phyloP scores from a whole-genome alignment of 1,284 basidiomycete species.

The Testicularia cyperi region DNA sequence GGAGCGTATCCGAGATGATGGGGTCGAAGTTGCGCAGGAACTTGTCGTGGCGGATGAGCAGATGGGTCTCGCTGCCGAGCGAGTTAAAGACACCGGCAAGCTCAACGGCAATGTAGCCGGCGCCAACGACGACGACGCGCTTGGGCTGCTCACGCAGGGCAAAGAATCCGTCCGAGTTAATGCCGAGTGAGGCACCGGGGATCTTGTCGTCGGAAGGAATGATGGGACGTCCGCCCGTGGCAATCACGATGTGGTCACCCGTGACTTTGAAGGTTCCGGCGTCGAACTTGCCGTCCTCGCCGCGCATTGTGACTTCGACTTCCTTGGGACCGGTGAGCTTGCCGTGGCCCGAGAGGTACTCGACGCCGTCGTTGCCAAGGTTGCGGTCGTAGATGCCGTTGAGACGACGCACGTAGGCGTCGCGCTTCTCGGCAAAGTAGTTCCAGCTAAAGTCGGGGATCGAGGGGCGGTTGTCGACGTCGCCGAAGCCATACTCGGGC shows the following conservation, averaged over 20 bases:
- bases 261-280: conserved; percentile 56
- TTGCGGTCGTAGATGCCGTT: conserved; percentile 86
- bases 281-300: conserved; percentile 64
- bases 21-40: conserved; percentile 93
- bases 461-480: conserved; percentile 48
- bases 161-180: conserved; percentile 95
- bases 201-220: conserved; percentile 78
- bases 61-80: conserved; percentile 73
- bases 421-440: conserved; percentile 86
- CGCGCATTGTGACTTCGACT: conserved; percentile 52
- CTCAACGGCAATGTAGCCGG: conserved; percentile 98
- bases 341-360: conserved; percentile 80
- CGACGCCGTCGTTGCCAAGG: conserved; percentile 83
- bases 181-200: conserved; percentile 85
- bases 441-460: conserved; percentile 77
- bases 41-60: conserved; percentile 84
- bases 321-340: conserved; percentile 49
- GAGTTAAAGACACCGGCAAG: conserved; percentile 58
- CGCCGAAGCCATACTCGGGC: conserved; percentile 74
- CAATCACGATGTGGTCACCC: conserved; percentile 64
- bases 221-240: conserved; percentile 82
- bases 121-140: conserved; percentile 89
- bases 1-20: conserved; percentile 78
- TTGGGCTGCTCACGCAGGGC: conserved; percentile 85
- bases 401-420: conserved; percentile 86